Percentiles rank a stretch among this genome's conserved stretches.
These are phyloP conservation scores for Epichloe glyceriae DNA, from an alignment of 2,329 filamentous ascomycete genomes.

Conservation along the genomic window DNA sequence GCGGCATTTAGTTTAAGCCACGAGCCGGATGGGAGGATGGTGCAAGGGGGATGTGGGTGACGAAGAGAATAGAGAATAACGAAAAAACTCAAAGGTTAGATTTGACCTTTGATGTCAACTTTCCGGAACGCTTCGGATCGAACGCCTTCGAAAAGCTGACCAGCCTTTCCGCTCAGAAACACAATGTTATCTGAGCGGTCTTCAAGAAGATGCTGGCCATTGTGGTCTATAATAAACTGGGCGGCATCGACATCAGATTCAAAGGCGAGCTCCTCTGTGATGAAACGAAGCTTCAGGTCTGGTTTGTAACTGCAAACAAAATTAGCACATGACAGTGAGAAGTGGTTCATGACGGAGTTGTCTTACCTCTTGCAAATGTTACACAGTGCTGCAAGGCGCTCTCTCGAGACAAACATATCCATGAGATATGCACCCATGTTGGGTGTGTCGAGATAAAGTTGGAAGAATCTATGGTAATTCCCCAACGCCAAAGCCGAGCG, in stretches of 20 bases:
- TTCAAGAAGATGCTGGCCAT: slow-evolving; percentile 63
- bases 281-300: slow-evolving; percentile 75
- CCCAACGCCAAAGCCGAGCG: slow-evolving; percentile 83
- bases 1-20: not conserved
- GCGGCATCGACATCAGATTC: slow-evolving; percentile 83
- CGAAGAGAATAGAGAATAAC: not conserved
- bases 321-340: not conserved
- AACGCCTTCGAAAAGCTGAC: slow-evolving; percentile 58
- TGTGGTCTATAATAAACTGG: slow-evolving; percentile 76
- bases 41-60: not conserved
- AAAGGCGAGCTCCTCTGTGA: slow-evolving; percentile 93
- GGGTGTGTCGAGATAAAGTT: slow-evolving; percentile 82
- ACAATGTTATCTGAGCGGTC: slow-evolving; percentile 62
- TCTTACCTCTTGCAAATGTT: slow-evolving; percentile 83
- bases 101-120: slow-evolving; percentile 96
- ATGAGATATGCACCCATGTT: slow-evolving; percentile 98
- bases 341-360: not conserved
- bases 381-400: slow-evolving; percentile 80
- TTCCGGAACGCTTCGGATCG: slow-evolving; percentile 64
- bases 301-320: slow-evolving; percentile 66
- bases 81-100: slow-evolving; percentile 36
- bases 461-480: slow-evolving; percentile 97
- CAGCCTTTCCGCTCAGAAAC: slow-evolving; percentile 63
- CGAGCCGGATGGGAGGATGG: not conserved
- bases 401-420: slow-evolving; percentile 96